Conservation (phyloP, 768 basidiomycete species). For the Tulasnella sp. region DNA sequence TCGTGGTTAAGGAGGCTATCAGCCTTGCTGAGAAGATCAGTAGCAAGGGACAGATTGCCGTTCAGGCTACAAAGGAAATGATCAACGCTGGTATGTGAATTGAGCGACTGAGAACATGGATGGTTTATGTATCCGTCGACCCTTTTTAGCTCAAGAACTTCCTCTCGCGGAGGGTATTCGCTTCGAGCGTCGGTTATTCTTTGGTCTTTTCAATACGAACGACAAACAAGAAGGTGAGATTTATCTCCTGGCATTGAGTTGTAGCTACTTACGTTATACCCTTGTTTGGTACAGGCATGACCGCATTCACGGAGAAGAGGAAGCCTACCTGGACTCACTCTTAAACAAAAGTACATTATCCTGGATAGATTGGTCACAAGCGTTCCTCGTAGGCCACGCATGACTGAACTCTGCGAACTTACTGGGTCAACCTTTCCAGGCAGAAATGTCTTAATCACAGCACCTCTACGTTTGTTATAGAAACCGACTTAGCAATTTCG, state of each 20-base stretch:
- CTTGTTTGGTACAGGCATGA: slow-evolving; percentile 53
- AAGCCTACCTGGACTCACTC: slow-evolving; percentile 68
- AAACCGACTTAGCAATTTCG: too few species aligned
- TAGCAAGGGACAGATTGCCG: slow-evolving; percentile 36
- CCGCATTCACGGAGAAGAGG: slow-evolving; percentile 88
- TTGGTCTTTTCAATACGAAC: slow-evolving; percentile 73
- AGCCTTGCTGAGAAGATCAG: slow-evolving; percentile 26
- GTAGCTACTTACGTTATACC: neutral
- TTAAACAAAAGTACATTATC: too few species aligned
- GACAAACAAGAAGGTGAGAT: slow-evolving; percentile 29
- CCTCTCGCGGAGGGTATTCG: slow-evolving; percentile 69
- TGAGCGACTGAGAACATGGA: slow-evolving; percentile 19
- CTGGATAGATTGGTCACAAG: too few species aligned
- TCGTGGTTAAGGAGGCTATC: slow-evolving; percentile 70
- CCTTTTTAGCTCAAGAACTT: slow-evolving; percentile 58
- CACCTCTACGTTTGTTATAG: too few species aligned
- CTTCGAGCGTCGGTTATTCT: slow-evolving; percentile 84
- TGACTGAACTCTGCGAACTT: too few species aligned
- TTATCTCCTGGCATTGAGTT: slow-evolving; percentile 9
- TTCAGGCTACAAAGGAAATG: slow-evolving; percentile 80
- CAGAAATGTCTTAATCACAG: too few species aligned
- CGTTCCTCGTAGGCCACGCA: too few species aligned
- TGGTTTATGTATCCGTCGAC: neutral
- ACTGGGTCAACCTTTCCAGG: too few species aligned
- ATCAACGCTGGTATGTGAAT: slow-evolving; percentile 61